Base-by-base conservation (phyloP, 2,329 filamentous ascomycete genomes). In the Alternaria brassicicola region DNA sequence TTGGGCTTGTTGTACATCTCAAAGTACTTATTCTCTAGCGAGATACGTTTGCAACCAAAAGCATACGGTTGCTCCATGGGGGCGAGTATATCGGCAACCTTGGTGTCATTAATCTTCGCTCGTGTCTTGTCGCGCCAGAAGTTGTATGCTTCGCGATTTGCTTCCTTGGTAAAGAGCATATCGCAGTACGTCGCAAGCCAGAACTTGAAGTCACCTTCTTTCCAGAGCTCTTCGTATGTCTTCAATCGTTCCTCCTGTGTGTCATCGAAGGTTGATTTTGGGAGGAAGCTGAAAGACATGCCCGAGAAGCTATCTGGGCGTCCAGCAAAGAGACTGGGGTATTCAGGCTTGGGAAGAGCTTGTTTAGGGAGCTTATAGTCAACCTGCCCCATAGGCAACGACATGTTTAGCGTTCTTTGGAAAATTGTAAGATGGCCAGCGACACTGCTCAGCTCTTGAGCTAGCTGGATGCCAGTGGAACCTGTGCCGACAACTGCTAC, bases 401-500 rank as follows among this genome's bases (percentile, higher is more conserved):
- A 54, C 42, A 62, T 61, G 47, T 68, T 72, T 0, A 87, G 86
- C 0, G 86, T 89, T 2, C 88, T 82, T 67, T 89, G 86, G 73
- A 89, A 89, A 38, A 90, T 83, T 3, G 74, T 80, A 1, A 90
- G 45, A 41, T 71, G 70, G 6, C 77, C 78, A 0, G 82, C 85
- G 8, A 79, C 67, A 2, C 81, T 81, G 3, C 81, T 84, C 76
- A 83, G 82, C 31, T 84, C 85, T 60, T 89, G 87, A 0, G 82
- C 80, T 36, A 88, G 81, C 63, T 89, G 87, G 1, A 89, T 83
- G 0, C 86, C 87, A 0, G 85, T 85, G 0, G 86, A 82, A 1
- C 87, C 87, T n/a, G 68, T 69, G 5, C 87, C 87, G 30, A 89
- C 84, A 61, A 89, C 80, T 6, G 83, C 87, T 38, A 85, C 81